Base-by-base conservation (phyloP, 495 filamentous ascomycete species). In the Astrocystis sublimbata region DNA sequence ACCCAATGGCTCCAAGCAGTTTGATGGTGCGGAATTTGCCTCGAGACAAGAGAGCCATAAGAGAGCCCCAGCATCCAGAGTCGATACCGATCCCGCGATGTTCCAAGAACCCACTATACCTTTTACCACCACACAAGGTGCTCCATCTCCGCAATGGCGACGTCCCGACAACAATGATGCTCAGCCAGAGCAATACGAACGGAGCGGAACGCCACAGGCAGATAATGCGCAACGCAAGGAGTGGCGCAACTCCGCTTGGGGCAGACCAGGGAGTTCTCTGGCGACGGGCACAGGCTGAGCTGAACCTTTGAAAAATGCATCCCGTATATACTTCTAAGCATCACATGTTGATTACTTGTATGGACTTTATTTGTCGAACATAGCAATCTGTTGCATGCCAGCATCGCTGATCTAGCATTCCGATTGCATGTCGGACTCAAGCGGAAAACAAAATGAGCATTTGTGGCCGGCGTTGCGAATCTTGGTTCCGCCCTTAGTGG, bases 51-150 rank as follows among this genome's bases (percentile, higher is more conserved):
- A 84, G 50, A 67, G 79, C 65, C 74, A 46, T 15, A 61, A 73
- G 67, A 56, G 77, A 35, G 73, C 82, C 60, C 66, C 81, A 28
- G 83, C 68, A 68, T 79, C 75, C 73, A 86, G 75, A 68, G 81
- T 94, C 28, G 92, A 96, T 62, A 89, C 88, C 17, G 92, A 96
- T 70, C 89, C 89, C 4, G 71, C 87, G 17, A 83, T 87, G 65
- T 85, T 94, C 13, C 87, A 89, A 62, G 88, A 87, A 8, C 83
- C 85, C 19, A 68, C 72, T 6, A 62, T 75, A 38, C 79, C 79
- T 28, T 74, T 74, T 50, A 65, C 65, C 51, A 70, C 71, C 35
- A 58, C 71, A 2, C 69, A 70, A 54, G 77, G 69, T 26, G 79
- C 78, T 6, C 81, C 80, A 38, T 78, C 79, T 9, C 76, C 72